These are phyloP conservation scores for Aspergillus sp. DNA, from an alignment of 2,329 filamentous ascomycete genomes.

Conservation along the genomic window DNA sequence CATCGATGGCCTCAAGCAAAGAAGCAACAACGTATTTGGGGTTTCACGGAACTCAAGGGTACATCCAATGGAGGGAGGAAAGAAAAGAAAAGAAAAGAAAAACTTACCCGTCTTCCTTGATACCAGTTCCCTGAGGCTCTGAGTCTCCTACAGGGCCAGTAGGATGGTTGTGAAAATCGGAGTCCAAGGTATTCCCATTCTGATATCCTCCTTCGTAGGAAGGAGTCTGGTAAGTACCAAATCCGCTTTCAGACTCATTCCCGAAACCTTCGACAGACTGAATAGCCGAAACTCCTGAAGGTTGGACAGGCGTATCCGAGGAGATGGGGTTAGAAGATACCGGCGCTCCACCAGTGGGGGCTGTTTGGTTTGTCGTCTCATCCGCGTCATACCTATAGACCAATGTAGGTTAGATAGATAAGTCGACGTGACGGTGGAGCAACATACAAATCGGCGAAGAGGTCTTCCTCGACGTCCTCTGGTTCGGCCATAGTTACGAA, in stretches of 20 bases:
- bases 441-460: conserved; percentile 89
- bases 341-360: conserved; percentile 38
- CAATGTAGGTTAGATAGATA: conserved; percentile 13
- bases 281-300: conserved; percentile 32
- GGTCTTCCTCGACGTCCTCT: conserved; percentile 86
- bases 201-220: conserved; percentile 26
- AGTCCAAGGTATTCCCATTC: conserved; percentile 27
- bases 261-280: conserved; percentile 35
- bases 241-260: conserved; percentile 21
- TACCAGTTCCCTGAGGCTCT: conserved; percentile 47
- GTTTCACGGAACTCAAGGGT: conserved; percentile 18
- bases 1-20: neutral
- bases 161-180: conserved; percentile 20
- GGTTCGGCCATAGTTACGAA: conserved; percentile 67
- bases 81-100: neutral
- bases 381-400: conserved; percentile 65
- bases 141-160: conserved; percentile 27
- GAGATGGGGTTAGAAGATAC: conserved; percentile 33
- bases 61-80: neutral
- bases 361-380: conserved; percentile 47
- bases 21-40: neutral
- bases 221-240: conserved; percentile 21
- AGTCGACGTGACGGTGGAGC: neutral
- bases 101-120: conserved; percentile 95
- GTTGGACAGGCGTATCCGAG: conserved; percentile 29